Evolutionary conservation across 176 grass and related monocot genomes (phyloP), one percentile per base, ranked within the genome.

Genomic region (Carex littledalei): DNA sequence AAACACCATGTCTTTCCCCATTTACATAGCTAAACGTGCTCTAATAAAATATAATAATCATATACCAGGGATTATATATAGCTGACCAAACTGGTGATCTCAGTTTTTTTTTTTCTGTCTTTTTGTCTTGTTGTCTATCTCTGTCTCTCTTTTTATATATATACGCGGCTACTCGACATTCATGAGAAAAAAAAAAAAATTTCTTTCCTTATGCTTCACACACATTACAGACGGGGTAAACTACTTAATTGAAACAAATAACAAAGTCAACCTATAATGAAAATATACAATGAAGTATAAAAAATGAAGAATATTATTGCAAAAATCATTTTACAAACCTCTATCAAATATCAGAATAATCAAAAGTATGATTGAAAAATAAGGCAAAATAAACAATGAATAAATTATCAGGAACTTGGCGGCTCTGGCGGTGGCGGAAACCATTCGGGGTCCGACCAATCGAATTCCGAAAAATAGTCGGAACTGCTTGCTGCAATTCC

Each of bases 391-490:
- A 67, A 17, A 17, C 1, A 69, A 49, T 8, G 6, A 61, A 18
- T 7, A 17, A 8, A 39, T 3, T 80, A 79, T 47, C 67, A 72
- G 16, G 76, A 88, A 49, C 22, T 60, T 1, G 74, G 83, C 2
- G 72, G 78, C 50, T 58, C 77, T 12, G 75, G 32, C 29, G 88
- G 57, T 34, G 86, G 82, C 20, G 65, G 82, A 39, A 81, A 78
- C 53, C 39, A 18, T 31, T 79, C 78, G 37, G 87, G 53, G 24
- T 66, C 76, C 16, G 61, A 10, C 87, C 86, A 91, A 17, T 77
- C 21, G 60, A 81, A 31, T n/a, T 63, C 56, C 8, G 63, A 2
- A 45, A 55, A 77, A 1, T 64, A 69, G 56, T 29, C 22, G 17
- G 81, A 47, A 53, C 41, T 45, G 5, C 24, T 78, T 18, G 74